phyloP scores from a whole-genome alignment of 208 protist genomes.

The Wallacemonas sp. region DNA sequence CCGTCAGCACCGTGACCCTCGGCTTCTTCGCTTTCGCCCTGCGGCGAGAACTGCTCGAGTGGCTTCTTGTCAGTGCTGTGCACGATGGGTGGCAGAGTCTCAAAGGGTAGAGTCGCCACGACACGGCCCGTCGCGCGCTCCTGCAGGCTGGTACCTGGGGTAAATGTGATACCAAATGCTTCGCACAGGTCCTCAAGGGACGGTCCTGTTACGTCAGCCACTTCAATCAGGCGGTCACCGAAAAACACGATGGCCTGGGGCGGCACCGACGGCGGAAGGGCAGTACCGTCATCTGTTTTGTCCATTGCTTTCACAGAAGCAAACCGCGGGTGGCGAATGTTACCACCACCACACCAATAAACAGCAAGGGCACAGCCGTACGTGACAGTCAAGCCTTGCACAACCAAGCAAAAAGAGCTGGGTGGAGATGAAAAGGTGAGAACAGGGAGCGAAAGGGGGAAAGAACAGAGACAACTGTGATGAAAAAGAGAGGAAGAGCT shows the following conservation, averaged over 20 bases:
- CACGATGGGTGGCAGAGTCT: slow-evolving; percentile 29
- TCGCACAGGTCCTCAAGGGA: slow-evolving; percentile 74
- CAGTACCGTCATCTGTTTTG: neutral
- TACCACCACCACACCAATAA: neutral
- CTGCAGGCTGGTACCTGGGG: slow-evolving; percentile 46
- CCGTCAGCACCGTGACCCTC: slow-evolving; percentile 2
- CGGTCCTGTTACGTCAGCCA: slow-evolving; percentile 22
- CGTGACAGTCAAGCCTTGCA: too few relatives aligned
- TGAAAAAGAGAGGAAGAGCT: slow-evolving; percentile 4
- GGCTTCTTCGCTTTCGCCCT: neutral
- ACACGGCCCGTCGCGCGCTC: slow-evolving; percentile 42
- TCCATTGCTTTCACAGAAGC: slow-evolving; percentile 1
- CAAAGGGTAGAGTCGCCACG: slow-evolving; percentile 77
- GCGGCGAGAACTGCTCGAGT: slow-evolving; percentile 12
- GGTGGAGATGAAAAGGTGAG: slow-evolving; percentile 1
- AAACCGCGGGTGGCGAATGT: too few relatives aligned
- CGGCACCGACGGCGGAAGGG: neutral
- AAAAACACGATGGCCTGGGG: slow-evolving; percentile 48
- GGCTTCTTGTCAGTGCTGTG: slow-evolving; percentile 2
- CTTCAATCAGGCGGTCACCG: slow-evolving; percentile 65
- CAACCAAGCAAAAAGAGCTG: slow-evolving; percentile 12
- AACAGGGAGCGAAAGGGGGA: too few relatives aligned
- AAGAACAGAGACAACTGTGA: neutral
- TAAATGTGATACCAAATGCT: slow-evolving; percentile 51
- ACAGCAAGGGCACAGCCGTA: too few relatives aligned